Conservation (phyloP, 2,329 filamentous ascomycete species). For the Thermothelomyces thermophilus region DNA sequence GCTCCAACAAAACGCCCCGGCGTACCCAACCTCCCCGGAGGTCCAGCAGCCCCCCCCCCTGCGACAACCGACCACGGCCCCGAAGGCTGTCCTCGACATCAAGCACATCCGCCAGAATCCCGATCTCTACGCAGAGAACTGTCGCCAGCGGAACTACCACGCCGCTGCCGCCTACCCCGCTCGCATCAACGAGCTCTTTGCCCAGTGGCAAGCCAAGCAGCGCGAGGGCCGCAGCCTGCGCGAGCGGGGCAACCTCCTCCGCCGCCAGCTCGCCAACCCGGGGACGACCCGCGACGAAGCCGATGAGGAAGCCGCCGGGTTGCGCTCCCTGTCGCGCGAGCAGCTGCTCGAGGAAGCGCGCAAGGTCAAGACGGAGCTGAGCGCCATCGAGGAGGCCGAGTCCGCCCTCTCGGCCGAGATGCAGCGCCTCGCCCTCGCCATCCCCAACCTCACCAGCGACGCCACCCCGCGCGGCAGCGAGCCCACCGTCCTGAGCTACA, state of each 20-base stretch:
- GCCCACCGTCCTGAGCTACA: constrained; percentile 62
- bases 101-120: constrained; percentile 86
- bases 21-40: constrained; percentile 5
- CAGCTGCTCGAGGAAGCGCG: constrained; percentile 56
- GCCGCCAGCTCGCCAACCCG: constrained; percentile 49
- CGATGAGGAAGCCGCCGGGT: constrained; percentile 27
- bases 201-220: constrained; percentile 56
- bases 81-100: constrained; percentile 73
- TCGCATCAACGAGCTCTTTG: constrained; percentile 49
- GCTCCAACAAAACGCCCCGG: constrained; percentile 6
- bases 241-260: constrained; percentile 60
- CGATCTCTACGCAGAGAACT: constrained; percentile 74
- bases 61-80: constrained; percentile 60
- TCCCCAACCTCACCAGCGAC: constrained; percentile 80
- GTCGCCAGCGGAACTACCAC: constrained; percentile 75
- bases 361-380: constrained; percentile 55
- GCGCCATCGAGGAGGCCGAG: constrained; percentile 55
- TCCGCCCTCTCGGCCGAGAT: constrained; percentile 58
- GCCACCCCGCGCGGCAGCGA: constrained; percentile 66
- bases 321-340: constrained; percentile 18
- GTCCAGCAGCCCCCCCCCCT: constrained; percentile 3
- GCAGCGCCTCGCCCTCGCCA: constrained; percentile 62
- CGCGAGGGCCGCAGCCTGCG: constrained; percentile 53
- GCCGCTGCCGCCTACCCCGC: constrained; percentile 47
- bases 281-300: constrained; percentile 40